These are phyloP conservation scores for Silene vulgaris DNA, from an alignment of 179 eudicot species.

Conservation along the genomic window DNA sequence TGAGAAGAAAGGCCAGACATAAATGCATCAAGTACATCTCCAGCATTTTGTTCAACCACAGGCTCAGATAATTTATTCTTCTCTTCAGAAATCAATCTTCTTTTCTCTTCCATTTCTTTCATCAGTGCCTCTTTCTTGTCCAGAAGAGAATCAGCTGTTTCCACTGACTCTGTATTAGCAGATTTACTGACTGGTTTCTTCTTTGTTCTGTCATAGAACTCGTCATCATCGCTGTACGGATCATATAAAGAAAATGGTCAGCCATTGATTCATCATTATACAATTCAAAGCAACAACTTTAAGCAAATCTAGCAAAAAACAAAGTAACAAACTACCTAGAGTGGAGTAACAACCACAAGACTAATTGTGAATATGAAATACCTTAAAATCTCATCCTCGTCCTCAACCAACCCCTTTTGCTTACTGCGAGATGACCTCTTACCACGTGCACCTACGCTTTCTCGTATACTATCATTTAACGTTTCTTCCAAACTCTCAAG, in stretches of 20 bases:
- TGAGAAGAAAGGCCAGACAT: conserved; percentile 90
- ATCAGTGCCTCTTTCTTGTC: conserved; percentile 68
- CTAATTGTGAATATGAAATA: conserved; percentile 26
- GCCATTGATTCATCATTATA: neutral
- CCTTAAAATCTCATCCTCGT: conserved; percentile 78
- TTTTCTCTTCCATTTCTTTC: conserved; percentile 70
- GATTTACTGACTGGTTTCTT: conserved; percentile 51
- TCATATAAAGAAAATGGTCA: neutral
- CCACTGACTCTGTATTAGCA: conserved; percentile 57
- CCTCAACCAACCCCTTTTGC: conserved; percentile 51
- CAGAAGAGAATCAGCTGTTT: conserved; percentile 93
- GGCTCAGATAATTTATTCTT: conserved; percentile 42
- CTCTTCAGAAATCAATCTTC: conserved; percentile 54
- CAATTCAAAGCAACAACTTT: conserved; percentile 1
- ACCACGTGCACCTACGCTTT: conserved; percentile 80
- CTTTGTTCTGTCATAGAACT: conserved; percentile 87
- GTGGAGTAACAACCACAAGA: neutral
- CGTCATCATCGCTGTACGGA: conserved; percentile 80
- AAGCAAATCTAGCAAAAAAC: conserved; percentile 12
- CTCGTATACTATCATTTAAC: conserved; percentile 86
- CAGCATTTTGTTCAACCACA: conserved; percentile 42
- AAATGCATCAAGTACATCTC: conserved; percentile 86
- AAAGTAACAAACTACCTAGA: neutral
- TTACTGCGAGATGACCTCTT: conserved; percentile 45
- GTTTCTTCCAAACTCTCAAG: conserved; percentile 98